A percentile compares a stretch with the other conserved stretches of the same genome.
Evolutionary conservation across 163 green algal species (phyloP).

Genomic region (Chloromonas sp.): DNA sequence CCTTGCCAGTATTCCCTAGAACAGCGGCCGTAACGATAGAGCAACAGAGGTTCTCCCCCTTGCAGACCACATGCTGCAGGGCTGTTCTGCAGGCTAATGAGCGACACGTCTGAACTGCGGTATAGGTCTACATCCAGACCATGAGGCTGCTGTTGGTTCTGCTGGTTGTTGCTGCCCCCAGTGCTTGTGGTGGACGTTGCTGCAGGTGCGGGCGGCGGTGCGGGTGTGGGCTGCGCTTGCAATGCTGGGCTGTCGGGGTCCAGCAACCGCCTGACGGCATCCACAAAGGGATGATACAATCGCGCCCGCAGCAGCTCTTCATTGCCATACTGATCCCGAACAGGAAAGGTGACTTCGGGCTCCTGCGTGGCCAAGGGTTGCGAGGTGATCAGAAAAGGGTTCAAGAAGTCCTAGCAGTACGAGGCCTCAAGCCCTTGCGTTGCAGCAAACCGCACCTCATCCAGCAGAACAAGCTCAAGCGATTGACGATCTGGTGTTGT

Average conservation of each 20-base stretch:
- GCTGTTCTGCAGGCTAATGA: conserved; percentile 17
- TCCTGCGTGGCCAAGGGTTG: background rate
- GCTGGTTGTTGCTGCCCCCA: background rate
- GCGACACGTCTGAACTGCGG: conserved; percentile 12
- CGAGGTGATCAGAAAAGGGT: background rate
- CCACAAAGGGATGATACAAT: conserved; percentile 13
- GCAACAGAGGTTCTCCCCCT: conserved; percentile 10
- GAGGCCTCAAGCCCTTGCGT: background rate
- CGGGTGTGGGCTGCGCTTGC: background rate
- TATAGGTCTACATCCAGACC: conserved; percentile 12
- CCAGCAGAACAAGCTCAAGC: conserved; percentile 11
- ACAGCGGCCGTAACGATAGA: conserved; percentile 9
- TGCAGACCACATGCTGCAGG: conserved; percentile 14
- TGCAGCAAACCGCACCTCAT: background rate
- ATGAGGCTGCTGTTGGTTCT: background rate
- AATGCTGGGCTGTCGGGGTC: background rate
- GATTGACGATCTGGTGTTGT: conserved; percentile 10
- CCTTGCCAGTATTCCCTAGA: conserved; percentile 10
- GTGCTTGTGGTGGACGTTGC: background rate
- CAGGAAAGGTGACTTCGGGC: conserved; percentile 11
- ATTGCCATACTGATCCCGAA: conserved; percentile 11
- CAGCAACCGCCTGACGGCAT: conserved; percentile 8
- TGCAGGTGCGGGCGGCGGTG: background rate
- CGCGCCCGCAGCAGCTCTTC: conserved; percentile 7
- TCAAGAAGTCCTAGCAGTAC: background rate